Conservation (phyloP, 805 yeast species). For the Ogataea chonburiensis region DNA sequence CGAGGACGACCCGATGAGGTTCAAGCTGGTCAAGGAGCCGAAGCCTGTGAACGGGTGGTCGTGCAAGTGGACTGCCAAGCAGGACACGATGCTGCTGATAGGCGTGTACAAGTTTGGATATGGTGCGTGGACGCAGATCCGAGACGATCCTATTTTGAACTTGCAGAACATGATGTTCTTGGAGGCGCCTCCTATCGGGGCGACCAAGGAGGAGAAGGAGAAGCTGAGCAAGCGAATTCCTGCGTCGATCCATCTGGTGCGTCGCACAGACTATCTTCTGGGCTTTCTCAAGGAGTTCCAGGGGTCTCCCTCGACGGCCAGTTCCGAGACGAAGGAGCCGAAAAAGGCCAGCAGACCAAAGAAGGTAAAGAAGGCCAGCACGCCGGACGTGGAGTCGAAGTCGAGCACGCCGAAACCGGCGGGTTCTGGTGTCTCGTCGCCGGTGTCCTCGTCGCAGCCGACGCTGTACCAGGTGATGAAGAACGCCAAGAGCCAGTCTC, state of each 20-base stretch:
- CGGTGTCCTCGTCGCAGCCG: conserved; percentile 19
- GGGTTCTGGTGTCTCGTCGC: conserved; percentile 10
- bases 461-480: conserved; percentile 24
- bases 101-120: conserved; percentile 94
- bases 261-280: conserved; percentile 87
- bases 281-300: conserved; percentile 56
- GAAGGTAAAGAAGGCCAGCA: conserved; percentile 24
- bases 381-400: conserved; percentile 26
- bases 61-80: conserved; percentile 78
- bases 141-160: conserved; percentile 93
- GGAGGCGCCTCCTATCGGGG: conserved; percentile 39
- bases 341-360: conserved; percentile 25
- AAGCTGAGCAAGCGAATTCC: conserved; percentile 66
- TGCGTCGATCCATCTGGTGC: conserved; percentile 85
- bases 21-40: conserved; percentile 59
- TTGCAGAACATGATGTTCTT: conserved; percentile 81
- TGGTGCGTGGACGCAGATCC: conserved; percentile 90
- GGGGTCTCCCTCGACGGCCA: conserved; percentile 1
- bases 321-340: conserved; percentile 11
- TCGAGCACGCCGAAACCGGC: conserved; percentile 19
- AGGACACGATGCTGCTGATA: conserved; percentile 81
- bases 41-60: conserved; percentile 90
- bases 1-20: conserved; percentile 54
- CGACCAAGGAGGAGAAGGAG: conserved; percentile 38
- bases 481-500: conserved; percentile 9